Conservation (phyloP, 495 filamentous ascomycete genomes). For the Penicillium simplicissimum region DNA sequence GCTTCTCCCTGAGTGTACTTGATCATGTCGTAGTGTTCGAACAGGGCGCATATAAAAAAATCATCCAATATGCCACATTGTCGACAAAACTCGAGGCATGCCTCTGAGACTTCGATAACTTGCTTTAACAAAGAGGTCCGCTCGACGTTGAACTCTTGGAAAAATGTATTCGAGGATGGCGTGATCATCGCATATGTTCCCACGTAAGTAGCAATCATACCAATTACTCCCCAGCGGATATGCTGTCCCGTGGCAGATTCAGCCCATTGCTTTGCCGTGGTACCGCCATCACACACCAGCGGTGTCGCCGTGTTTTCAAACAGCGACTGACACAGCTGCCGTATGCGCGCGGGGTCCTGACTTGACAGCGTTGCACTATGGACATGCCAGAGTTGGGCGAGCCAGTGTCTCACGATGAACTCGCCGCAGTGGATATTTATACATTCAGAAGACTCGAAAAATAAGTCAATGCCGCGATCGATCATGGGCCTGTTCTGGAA, state of each 20-base stretch:
- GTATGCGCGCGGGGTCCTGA: background rate
- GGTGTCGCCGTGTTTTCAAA: constrained; percentile 3
- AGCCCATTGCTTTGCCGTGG: constrained; percentile 6
- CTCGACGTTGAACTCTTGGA: constrained; percentile 1
- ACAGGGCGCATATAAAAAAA: background rate
- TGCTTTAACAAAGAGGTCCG: background rate
- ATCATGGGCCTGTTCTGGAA: constrained; percentile 6
- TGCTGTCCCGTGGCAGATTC: constrained; percentile 2
- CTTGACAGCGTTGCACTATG: constrained; percentile 2
- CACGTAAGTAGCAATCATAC: constrained; percentile 3
- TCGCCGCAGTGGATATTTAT: constrained; percentile 5
- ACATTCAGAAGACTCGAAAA: constrained; percentile 7
- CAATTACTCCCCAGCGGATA: constrained; percentile 11
- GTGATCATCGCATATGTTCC: background rate
- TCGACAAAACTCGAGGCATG: constrained; percentile 6
- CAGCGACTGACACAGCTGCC: background rate
- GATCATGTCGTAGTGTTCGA: constrained; percentile 6
- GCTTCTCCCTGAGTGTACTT: constrained; percentile 6
- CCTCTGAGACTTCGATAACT: background rate
- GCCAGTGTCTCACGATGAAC: constrained; percentile 3
- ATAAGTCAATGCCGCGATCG: constrained; percentile 5
- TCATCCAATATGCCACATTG: constrained; percentile 1
- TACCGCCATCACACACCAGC: background rate
- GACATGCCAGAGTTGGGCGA: constrained; percentile 1
- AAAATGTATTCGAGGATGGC: constrained; percentile 4